Base-by-base conservation (phyloP, 2,329 filamentous ascomycete species). In the Phialocephala subalpina region DNA sequence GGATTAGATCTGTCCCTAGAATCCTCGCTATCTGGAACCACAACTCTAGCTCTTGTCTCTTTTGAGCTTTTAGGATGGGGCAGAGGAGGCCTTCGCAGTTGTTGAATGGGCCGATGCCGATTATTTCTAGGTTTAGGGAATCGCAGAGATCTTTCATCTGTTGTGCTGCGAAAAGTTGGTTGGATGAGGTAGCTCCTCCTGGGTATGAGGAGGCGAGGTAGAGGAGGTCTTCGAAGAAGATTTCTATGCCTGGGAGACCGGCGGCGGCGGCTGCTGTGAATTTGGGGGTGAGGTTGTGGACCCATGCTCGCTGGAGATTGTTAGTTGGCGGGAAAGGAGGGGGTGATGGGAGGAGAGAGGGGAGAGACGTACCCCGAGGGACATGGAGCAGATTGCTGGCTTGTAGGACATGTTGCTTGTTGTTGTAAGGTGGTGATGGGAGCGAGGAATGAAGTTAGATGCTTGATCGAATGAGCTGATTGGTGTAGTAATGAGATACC, bases 151-250 rank as follows among this genome's bases (percentile, higher is more conserved):
- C 73, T 29, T 82, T 82, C 65, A 92, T 84, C 58, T 84, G 78
- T 2, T 78, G 75, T 29, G 91, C 90, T 1, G 90, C 90, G 6
- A 80, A 74, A 22, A 91, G 74, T 36, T 78, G 77, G 49, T 82
- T 81, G 2, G 81, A 75, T 1, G 84, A 75, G 0, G 82, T 77
- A 12, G 70, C 60, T 1, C 71, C 70, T 9, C 69, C 69, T 3
- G 70, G 69, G 25, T 69, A 66, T 22, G 67, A 63, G 47, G 67
- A 60, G 70, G 90, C 87, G 16, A 91, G 74, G 72, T 88, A 87
- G 65, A 87, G 80, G 3, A 95, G 83, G 76, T 95, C 92, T 75
- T 95, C 92, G 77, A 90, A 89, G 81, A 93, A 94, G 22, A 94
- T 82, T 76, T 95, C 92, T 69, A 95, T 86, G 60, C 90, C 91